Conservation (phyloP, 371 early-diverging fungal genomes). For the Lichtheimia hyalospora region DNA sequence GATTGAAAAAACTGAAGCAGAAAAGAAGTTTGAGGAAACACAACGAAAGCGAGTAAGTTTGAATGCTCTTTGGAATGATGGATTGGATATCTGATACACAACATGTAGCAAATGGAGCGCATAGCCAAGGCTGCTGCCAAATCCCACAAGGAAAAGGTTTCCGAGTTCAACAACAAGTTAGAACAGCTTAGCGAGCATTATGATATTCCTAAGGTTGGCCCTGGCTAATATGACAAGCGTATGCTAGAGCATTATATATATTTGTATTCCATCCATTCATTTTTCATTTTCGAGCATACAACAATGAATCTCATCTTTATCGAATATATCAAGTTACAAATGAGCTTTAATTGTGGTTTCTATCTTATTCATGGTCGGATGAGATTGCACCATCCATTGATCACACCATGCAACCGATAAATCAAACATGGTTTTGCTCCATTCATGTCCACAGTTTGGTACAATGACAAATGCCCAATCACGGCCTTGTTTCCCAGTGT, state of each 20-base stretch:
- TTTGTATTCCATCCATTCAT: too few species aligned
- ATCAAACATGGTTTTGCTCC: conserved; percentile 35
- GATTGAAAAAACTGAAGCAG: conserved; percentile 62
- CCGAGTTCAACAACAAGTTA: conserved; percentile 62
- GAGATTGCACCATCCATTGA: conserved; percentile 31
- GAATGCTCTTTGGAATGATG: too few species aligned
- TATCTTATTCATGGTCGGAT: background rate
- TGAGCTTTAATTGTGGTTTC: background rate
- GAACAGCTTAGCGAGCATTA: conserved; percentile 71
- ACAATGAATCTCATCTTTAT: too few species aligned
- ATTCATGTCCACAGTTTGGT: conserved; percentile 37
- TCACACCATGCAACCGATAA: conserved; percentile 27
- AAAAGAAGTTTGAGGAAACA: conserved; percentile 62
- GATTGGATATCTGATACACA: too few species aligned
- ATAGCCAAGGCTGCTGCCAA: conserved; percentile 57
- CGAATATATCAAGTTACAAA: background rate
- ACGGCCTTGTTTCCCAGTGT: conserved; percentile 22
- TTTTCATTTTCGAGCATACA: too few species aligned
- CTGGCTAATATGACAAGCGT: conserved; percentile 43
- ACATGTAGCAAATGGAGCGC: conserved; percentile 59
- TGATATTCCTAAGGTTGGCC: conserved; percentile 73
- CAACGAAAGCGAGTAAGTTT: conserved; percentile 54
- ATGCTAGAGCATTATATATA: too few species aligned
- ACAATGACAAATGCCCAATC: conserved; percentile 35
- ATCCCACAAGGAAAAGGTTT: conserved; percentile 66